phyloP scores from a whole-genome alignment of 2,329 filamentous ascomycete species.

The Fusarium goolgardi region DNA sequence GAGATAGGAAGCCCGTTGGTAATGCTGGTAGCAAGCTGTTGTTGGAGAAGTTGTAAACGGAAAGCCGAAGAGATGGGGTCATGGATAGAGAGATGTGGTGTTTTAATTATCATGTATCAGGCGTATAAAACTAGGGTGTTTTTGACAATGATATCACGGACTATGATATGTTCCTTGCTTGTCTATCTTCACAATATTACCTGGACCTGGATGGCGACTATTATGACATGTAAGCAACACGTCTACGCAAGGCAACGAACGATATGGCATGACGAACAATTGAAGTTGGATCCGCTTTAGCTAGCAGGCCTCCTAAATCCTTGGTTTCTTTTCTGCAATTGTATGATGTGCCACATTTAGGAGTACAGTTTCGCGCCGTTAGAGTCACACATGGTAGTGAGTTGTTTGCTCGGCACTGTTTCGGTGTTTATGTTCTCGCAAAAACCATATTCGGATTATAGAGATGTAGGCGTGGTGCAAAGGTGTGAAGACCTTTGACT shows the following conservation, averaged over 20 bases:
- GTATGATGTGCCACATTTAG: constrained; percentile 11
- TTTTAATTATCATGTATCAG: constrained; percentile 39
- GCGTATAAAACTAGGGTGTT: constrained; percentile 44
- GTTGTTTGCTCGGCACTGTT: constrained; percentile 1
- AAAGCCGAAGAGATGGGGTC: not conserved
- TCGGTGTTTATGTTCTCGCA: not conserved
- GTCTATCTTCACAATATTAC: not conserved
- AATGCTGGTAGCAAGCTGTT: constrained; percentile 72
- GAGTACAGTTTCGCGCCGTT: constrained; percentile 12
- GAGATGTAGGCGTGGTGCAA: not conserved
- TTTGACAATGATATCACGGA: constrained; percentile 43
- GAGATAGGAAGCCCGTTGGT: constrained; percentile 62
- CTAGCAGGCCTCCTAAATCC: not conserved
- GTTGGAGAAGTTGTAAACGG: constrained; percentile 64
- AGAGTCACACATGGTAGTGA: constrained; percentile 23
- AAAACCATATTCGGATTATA: not conserved
- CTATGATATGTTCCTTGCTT: constrained; percentile 28
- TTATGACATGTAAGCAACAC: not conserved
- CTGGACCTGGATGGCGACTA: not conserved
- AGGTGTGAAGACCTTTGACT: not conserved
- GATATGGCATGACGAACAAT: not conserved
- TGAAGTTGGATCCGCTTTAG: not conserved
- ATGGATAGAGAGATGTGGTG: constrained; percentile 19
- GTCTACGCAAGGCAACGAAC: not conserved
- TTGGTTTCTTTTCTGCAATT: not conserved